Base-by-base conservation (phyloP, 2,329 filamentous ascomycete species). In the Sporothrix protearum region DNA sequence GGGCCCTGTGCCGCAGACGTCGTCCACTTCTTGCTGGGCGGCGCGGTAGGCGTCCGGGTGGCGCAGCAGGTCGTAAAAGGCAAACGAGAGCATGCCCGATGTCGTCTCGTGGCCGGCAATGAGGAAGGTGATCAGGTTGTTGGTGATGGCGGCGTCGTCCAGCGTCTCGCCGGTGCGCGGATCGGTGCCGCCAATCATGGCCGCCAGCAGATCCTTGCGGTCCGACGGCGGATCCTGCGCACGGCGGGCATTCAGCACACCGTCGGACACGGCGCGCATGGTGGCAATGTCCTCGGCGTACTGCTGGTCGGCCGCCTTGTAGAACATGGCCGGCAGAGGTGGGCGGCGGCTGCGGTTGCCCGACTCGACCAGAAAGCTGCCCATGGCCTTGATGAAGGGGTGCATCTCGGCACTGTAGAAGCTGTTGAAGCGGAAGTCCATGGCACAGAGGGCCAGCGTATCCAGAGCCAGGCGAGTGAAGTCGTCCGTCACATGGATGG, bases 111-210 rank as follows among this genome's bases (percentile, higher is more conserved):
- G 85, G 2, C 85, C 83, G 22, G 63, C 59, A 28, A 64, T 64
- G 19, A 64, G 22, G n/a, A 64, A 64, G 1, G 59, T 64, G 12
- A 64, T 64, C 22, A 64, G 59, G 69, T 57, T 55, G 69, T 72
- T 12, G 64, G 16, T 22, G 63, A 63, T 9, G 57, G 14, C 14
- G 4, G 47, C 92, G 77, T 90, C 84, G n/a, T 87, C 85, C 73
- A 93, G 91, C 64, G 83, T 86, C 75, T 89, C 82, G 14, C 90
- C 89, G 2, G 90, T 92, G 79, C 88, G 86, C 0, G 88, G 85
- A 76, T 94, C 91, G 14, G 84, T 84, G 0, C 89, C 89, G 8
- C 88, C 82, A 57, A 94, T 80, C 89, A 94, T 91, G 36, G 89
- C 87, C 72, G 87, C 87, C 12, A 94, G 80, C 7, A 94, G 81